Percentiles rank a stretch among this genome's conserved stretches.
Evolutionary conservation across 768 basidiomycete species (phyloP).

Genomic region (Pisolithus microcarpus): DNA sequence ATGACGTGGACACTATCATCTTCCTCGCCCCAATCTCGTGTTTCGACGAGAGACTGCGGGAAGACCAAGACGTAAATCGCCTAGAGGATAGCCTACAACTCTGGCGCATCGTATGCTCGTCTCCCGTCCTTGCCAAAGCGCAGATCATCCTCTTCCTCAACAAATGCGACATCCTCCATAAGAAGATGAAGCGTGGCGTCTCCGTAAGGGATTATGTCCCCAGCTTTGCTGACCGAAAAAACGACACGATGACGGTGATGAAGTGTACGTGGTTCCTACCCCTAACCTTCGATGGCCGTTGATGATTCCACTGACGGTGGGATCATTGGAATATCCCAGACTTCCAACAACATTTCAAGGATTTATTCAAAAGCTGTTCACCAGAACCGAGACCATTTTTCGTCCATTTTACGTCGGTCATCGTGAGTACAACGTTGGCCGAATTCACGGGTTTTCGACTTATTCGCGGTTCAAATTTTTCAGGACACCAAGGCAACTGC

Average conservation of each 20-base stretch:
- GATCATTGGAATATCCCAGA: constrained; percentile 33
- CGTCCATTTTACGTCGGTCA: constrained; percentile 69
- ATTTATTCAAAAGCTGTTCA: constrained; percentile 56
- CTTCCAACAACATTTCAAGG: constrained; percentile 76
- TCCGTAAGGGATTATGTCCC: constrained; percentile 62
- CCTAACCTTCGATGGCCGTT: neutral
- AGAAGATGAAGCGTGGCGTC: constrained; percentile 63
- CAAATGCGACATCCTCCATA: constrained; percentile 66
- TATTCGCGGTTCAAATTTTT: neutral
- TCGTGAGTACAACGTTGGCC: constrained; percentile 41
- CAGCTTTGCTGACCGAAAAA: constrained; percentile 66
- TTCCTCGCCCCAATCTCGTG: constrained; percentile 70
- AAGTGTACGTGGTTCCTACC: constrained; percentile 44
- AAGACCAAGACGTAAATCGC: constrained; percentile 63
- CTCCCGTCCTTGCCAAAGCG: constrained; percentile 53
- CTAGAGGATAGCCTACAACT: constrained; percentile 71
- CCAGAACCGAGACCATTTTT: constrained; percentile 62
- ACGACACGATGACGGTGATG: constrained; percentile 61
- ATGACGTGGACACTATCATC: constrained; percentile 78
- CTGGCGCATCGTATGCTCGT: constrained; percentile 69
- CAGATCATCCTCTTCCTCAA: constrained; percentile 53
- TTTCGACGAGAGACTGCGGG: constrained; percentile 73
- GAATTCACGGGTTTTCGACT: neutral
- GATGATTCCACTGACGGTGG: neutral
- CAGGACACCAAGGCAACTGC: constrained; percentile 75